Evolutionary conservation across 495 filamentous ascomycete species (phyloP), one percentile per base, ranked within the genome.

Genomic region (Xylaria intraflava): DNA sequence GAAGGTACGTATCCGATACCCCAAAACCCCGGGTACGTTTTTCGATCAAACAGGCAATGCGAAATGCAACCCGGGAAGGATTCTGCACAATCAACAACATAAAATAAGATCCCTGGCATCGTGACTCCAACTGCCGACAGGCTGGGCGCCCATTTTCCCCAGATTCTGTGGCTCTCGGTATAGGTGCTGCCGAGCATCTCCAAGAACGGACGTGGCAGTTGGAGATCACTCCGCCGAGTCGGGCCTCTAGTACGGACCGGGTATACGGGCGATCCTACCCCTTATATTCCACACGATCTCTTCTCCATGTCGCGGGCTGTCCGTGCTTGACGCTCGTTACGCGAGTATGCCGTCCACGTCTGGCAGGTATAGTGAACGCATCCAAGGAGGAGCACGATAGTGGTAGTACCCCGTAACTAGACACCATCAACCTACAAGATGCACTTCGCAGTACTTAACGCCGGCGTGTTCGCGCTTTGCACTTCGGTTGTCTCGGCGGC

Each of bases 391-490:
- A 24, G 9, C 19, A n/a, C n/a, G n/a, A n/a, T n/a, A n/a, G n/a
- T n/a, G n/a, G n/a, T n/a, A n/a, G n/a, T n/a, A n/a, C n/a, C n/a
- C n/a, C n/a, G n/a, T n/a, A n/a, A 19, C 3, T 3, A 39, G 33
- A 26, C 17, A 39, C 23, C 14, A 41, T 19, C 11, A 38, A 3
- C 22, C 20, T 11, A 51, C 24, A 40, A 35, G 3, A 61, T 44
- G 49, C 40, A 36, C 23, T 14, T 44, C 40, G 23, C 27, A 17
- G 10, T 36, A 7, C 49, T 51, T 4, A 23, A 6, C 12, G 5
- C 27, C 47, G 43, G 49, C 65, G 50, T 27, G 45, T 62, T 27
- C 43, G 62, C 23, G n/a, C 36, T 42, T 26, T 24, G 19, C 23
- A 31, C 16, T 16, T 19, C 35, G 1, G 33, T 4, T 9, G 35